Percentiles rank a stretch among this genome's conserved stretches.
Evolutionary conservation across 2,329 filamentous ascomycete genomes (phyloP).

Genomic region (Exophiala viscosa): DNA sequence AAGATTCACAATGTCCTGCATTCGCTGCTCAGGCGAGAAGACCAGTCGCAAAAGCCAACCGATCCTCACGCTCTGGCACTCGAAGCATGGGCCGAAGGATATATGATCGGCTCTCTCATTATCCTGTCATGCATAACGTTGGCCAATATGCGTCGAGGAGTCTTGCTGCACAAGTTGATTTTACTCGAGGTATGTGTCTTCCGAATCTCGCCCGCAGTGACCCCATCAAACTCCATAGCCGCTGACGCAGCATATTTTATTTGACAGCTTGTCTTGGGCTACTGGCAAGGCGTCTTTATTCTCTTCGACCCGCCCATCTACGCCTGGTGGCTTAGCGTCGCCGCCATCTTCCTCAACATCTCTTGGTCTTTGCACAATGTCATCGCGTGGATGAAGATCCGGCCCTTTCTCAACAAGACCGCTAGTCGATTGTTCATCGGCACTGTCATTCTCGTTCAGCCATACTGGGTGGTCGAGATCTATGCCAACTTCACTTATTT

Average conservation of each 20-base stretch:
- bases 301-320: conserved; percentile 51
- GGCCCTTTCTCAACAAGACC: conserved; percentile 49
- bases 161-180: conserved; percentile 44
- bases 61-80: conserved; percentile 33
- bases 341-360: conserved; percentile 53
- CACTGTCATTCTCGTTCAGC: conserved; percentile 53
- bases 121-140: conserved; percentile 44
- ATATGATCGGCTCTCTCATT: conserved; percentile 42
- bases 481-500: conserved; percentile 60
- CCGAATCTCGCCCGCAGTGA: neutral
- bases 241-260: conserved; percentile 3
- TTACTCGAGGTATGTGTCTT: conserved; percentile 38
- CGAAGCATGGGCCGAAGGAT: conserved; percentile 42
- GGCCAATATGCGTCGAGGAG: conserved; percentile 42
- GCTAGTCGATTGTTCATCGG: conserved; percentile 52
- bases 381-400: conserved; percentile 60
- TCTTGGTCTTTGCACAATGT: conserved; percentile 59
- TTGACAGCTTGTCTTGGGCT: conserved; percentile 46
- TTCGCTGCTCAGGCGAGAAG: conserved; percentile 14
- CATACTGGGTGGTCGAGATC: conserved; percentile 59
- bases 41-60: conserved; percentile 21
- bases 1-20: conserved; percentile 19
- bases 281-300: conserved; percentile 54
- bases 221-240: neutral
- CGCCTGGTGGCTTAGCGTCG: conserved; percentile 57